Percentiles rank a stretch among this genome's conserved stretches.
Conservation (phyloP, 768 basidiomycete species). For the Lyophyllum decastes region DNA sequence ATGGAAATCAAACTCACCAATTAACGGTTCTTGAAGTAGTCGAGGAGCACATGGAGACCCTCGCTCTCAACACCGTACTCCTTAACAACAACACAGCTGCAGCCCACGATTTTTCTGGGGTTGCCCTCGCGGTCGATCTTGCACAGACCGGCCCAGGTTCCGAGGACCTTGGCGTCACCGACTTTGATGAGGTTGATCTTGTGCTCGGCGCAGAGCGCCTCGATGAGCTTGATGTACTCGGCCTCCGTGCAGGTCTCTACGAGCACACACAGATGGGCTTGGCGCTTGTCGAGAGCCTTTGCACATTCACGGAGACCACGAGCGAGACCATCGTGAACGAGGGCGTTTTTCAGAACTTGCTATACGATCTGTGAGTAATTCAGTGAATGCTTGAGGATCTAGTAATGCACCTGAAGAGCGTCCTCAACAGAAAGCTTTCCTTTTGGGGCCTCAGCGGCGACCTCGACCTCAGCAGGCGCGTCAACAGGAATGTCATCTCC, state of each 20-base stretch:
- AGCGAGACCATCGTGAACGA: conserved; percentile 97
- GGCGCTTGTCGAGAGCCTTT: conserved; percentile 98
- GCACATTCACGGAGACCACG: conserved; percentile 97
- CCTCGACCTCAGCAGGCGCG: conserved; percentile 74
- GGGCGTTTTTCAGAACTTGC: conserved; percentile 99
- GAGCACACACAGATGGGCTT: conserved; percentile 97
- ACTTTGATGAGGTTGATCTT: conserved; percentile 99
- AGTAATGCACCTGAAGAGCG: conserved; percentile 73
- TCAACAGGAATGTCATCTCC: conserved; percentile 92
- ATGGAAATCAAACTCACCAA: conserved; percentile 24
- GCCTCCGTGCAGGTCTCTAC: conserved; percentile 99
- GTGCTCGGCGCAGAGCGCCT: conserved; percentile 98
- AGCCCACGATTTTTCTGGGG: conserved; percentile 92
- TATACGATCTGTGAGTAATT: conserved; percentile 33
- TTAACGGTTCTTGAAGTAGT: conserved; percentile 97
- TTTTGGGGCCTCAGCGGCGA: conserved; percentile 86
- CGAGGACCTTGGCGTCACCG: conserved; percentile 96
- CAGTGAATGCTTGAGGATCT: background rate
- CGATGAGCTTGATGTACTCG: conserved; percentile 99
- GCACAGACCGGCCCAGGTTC: conserved; percentile 98
- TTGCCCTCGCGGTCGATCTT: conserved; percentile 99
- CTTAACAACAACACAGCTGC: conserved; percentile 96
- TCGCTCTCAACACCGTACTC: conserved; percentile 95
- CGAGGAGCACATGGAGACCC: conserved; percentile 90
- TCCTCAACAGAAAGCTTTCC: conserved; percentile 97